Base-by-base conservation (phyloP, 2,329 filamentous ascomycete genomes). In the Hypoxylon sp. region DNA sequence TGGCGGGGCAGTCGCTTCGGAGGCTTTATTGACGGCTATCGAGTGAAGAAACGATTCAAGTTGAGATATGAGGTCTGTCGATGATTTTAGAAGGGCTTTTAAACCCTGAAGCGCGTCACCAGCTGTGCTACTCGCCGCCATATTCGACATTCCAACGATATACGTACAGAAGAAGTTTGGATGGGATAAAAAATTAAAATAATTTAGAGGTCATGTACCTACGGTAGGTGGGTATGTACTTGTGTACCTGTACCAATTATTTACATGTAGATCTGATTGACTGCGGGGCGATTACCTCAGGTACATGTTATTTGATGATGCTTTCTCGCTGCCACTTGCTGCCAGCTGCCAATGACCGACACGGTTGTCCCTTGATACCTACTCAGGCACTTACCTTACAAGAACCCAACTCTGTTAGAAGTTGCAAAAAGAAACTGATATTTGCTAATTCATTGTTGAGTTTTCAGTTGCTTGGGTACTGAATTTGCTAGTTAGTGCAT, bases 21-120 rank as follows among this genome's bases (percentile, higher is more conserved):
- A 25, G 51, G 69, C 56, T 32, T 72, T 62, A 47, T 76, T 68
- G 41, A 77, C 73, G 58, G 82, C 79, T 66, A 83, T 78, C 3
- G 77, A 75, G 23, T 78, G 74, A 2, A 85, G 75, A 27, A 80
- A 77, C 1, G 77, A 71, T 70, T 84, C 81, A 23, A 85, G 77
- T 58, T 81, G 79, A 9, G 77, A 73, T 32, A 84, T 76, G 8
- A 85, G 77, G 0, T 71, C 54, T 16, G 77, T 70, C 0, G 82
- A 75, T 0, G 77, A 80, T 5, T 78, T 70, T 2, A 83, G 71
- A 12, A 83, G 72, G 0, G 75, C 45, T 45, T 80, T 78, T 46
- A 86, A 78, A 21, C 75, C 73, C 37, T 79, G 75, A 8, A 81
- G 74, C 2, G 80, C 74, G 58, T 65, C 64, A 70, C 59, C 55